A percentile compares a stretch with the other conserved stretches of the same genome.
phyloP scores from a whole-genome alignment of 2,329 filamentous ascomycete genomes.

The Exophiala spinifera region DNA sequence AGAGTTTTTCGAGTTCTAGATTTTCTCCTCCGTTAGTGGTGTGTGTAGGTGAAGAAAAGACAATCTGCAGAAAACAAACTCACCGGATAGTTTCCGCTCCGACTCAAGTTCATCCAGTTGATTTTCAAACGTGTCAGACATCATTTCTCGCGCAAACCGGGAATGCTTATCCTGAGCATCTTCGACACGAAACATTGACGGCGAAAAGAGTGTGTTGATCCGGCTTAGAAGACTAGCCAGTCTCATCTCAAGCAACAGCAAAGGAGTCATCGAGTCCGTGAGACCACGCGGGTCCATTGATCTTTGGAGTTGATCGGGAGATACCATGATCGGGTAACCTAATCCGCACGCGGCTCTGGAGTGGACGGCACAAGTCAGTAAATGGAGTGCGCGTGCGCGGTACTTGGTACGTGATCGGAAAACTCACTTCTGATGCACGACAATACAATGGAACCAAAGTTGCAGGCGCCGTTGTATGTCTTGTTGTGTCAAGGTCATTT shows the following conservation, averaged over 20 bases:
- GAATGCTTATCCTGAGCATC: conserved; percentile 36
- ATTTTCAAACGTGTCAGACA: conserved; percentile 36
- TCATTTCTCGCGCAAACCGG: conserved; percentile 35
- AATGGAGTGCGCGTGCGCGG: not conserved
- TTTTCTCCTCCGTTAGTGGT: not conserved
- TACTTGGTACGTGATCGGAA: no score
- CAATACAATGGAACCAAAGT: conserved; percentile 39
- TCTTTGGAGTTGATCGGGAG: conserved; percentile 1
- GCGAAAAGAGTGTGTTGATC: not conserved
- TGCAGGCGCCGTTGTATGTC: conserved; percentile 38
- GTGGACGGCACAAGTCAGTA: not conserved
- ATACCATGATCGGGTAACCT: conserved; percentile 6
- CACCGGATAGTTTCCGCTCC: conserved; percentile 24
- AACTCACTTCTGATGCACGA: conserved; percentile 39
- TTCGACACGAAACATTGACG: not conserved
- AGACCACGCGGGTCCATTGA: conserved; percentile 28
- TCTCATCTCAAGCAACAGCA: conserved; percentile 34
- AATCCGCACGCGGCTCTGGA: conserved; percentile 33
- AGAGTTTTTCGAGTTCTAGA: not conserved
- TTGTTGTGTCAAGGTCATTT: conserved; percentile 30
- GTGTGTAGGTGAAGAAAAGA: no score
- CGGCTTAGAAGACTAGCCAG: not conserved
- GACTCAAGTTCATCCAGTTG: conserved; percentile 36
- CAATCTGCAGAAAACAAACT: not conserved
- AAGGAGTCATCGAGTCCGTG: conserved; percentile 33